phyloP scores from a whole-genome alignment of 1,284 basidiomycete species.

The Trichosporon sp. region DNA sequence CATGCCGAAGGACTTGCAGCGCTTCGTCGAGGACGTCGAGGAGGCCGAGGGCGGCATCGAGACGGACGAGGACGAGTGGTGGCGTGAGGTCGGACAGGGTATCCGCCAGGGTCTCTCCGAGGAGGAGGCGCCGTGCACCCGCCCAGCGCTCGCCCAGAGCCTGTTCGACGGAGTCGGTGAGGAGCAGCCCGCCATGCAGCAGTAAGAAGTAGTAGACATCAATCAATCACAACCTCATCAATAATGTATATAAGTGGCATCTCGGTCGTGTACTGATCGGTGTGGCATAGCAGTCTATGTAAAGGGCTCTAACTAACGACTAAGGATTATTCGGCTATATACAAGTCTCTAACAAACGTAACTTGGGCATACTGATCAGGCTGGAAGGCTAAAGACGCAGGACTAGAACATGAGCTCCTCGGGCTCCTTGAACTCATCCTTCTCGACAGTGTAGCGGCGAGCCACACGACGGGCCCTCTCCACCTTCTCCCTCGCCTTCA shows the following conservation, averaged over 20 bases:
- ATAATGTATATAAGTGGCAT: neutral
- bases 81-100: constrained; percentile 9
- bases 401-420: too few species aligned
- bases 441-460: too few species aligned
- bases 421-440: too few species aligned
- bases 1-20: constrained; percentile 23
- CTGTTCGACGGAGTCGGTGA: constrained; percentile 1
- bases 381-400: too few species aligned
- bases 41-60: constrained; percentile 25
- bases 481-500: too few species aligned
- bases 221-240: neutral
- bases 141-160: neutral
- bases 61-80: constrained; percentile 13
- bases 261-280: too few species aligned
- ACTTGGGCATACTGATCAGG: too few species aligned
- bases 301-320: too few species aligned
- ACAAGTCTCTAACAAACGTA: too few species aligned
- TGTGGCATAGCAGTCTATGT: too few species aligned
- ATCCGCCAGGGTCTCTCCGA: constrained; percentile 5
- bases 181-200: neutral
- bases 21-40: constrained; percentile 34
- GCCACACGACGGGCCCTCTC: too few species aligned
- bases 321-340: too few species aligned
- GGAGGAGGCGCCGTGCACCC: constrained; percentile 1
- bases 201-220: neutral